Base-by-base conservation (phyloP, 176 grass and related monocot species). In the Oryza officinalis region DNA sequence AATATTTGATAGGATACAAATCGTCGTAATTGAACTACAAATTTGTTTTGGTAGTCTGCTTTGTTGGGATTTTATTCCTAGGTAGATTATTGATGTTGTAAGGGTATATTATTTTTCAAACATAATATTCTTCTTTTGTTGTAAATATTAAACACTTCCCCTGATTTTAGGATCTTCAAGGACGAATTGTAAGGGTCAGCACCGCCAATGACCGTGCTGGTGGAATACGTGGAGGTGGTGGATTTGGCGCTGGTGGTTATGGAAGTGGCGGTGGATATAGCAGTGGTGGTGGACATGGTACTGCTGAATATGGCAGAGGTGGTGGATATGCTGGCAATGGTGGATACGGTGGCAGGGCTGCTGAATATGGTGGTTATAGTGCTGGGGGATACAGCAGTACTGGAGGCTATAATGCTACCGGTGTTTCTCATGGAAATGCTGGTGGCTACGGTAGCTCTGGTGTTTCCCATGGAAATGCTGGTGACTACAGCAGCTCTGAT, bases 121-220 rank as follows among this genome's bases (percentile, higher is more conserved):
- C 26, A 14, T 84, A 59, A 76, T 26, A 41, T 90, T 57, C 6
- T 64, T 11, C 9, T 77, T 35, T 60, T 44, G 27, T 31, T 81
- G 41, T 59, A 64, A 74, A 31, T 35, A 65, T 33, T 80, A 46
- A 71, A 81, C 22, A 43, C 45, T 88, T 74, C 73, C 14, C 75
- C 52, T 89, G 45, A 71, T 82, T 32, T 79, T 79, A 98, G 96
- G 91, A 94, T 14, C 93, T 98, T 79, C 91, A 95, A 81, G 96
- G 96, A 41, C 80, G 96, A 83, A 78, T 67, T 50, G 14, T 98
- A 80, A 90, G 81, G 80, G 96, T 98, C 27, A 64, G 83, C 73
- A 77, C 90, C 18, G 93, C 91, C 68, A 95, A 82, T 78, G 96
- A 94, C 27, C 89, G 80, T 40, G 72, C 85, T 84, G 80, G 86